These are phyloP conservation scores for Schizophyllum commune DNA, from an alignment of 1,284 basidiomycete species.

Conservation along the genomic window DNA sequence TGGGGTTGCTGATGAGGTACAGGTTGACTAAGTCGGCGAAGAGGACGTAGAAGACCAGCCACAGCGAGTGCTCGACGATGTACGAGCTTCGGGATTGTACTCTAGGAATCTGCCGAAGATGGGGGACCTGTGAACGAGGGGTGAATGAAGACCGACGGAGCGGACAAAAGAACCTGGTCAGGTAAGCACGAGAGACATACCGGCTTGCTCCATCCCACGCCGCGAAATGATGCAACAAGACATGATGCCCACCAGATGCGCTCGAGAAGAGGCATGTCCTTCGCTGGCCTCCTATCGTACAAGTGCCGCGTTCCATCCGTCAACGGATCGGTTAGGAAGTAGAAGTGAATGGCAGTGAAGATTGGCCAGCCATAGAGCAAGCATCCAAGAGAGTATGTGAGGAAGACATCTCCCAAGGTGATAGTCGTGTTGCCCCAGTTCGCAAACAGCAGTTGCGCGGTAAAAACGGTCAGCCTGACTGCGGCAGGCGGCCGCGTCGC, in stretches of 20 bases:
- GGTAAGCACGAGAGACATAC: background rate
- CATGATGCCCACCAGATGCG: conserved; percentile 1
- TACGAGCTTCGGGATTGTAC: background rate
- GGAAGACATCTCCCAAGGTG: background rate
- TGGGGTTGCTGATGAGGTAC: conserved; percentile 2
- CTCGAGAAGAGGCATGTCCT: background rate
- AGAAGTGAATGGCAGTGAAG: background rate
- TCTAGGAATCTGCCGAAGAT: background rate
- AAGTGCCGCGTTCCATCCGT: background rate
- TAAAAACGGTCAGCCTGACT: background rate
- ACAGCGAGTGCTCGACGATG: background rate
- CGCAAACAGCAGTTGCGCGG: background rate
- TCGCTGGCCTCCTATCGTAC: background rate
- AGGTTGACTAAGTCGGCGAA: background rate
- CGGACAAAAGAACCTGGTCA: background rate
- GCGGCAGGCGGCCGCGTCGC: too few species aligned
- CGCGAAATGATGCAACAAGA: conserved; percentile 3
- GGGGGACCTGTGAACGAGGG: background rate
- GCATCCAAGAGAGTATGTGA: background rate
- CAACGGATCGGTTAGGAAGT: background rate
- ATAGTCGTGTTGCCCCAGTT: background rate
- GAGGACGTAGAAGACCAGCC: background rate
- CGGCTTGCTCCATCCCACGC: conserved; percentile 5
- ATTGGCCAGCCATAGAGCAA: background rate
- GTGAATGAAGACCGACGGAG: background rate